Percentiles rank a stretch among this genome's conserved stretches.
These are phyloP conservation scores for Farysia itapuensis DNA, from an alignment of 1,284 basidiomycete species.

Conservation along the genomic window DNA sequence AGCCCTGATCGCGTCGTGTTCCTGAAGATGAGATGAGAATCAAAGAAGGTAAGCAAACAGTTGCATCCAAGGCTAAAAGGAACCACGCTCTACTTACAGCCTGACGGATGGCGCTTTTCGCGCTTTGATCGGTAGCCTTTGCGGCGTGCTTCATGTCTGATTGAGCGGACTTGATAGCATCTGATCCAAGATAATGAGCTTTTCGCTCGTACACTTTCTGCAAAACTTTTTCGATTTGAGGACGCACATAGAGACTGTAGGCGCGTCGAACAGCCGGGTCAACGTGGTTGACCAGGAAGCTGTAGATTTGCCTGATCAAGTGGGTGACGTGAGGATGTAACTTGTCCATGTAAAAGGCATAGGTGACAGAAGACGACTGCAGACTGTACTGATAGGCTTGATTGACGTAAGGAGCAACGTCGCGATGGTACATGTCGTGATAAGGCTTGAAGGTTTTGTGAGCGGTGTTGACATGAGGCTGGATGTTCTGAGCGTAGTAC, in stretches of 20 bases:
- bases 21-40: conserved; percentile 3
- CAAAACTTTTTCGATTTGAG: conserved; percentile 42
- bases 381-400: conserved; percentile 36
- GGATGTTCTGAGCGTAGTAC: conserved; percentile 50
- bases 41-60: background rate
- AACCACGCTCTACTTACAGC: conserved; percentile 29
- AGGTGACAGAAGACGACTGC: conserved; percentile 27
- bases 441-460: conserved; percentile 50
- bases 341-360: conserved; percentile 47
- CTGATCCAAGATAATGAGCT: conserved; percentile 37
- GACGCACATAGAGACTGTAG: conserved; percentile 47
- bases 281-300: conserved; percentile 46
- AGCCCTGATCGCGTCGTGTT: conserved; percentile 35
- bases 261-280: conserved; percentile 38
- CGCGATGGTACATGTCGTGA: conserved; percentile 52
- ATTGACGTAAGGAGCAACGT: conserved; percentile 53
- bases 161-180: conserved; percentile 35
- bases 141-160: conserved; percentile 22
- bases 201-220: conserved; percentile 45
- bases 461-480: conserved; percentile 47
- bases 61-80: conserved; percentile 5
- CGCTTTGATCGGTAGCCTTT: conserved; percentile 23
- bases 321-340: conserved; percentile 48
- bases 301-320: conserved; percentile 26
- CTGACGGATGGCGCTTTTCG: conserved; percentile 25